Evolutionary conservation across 2,329 filamentous ascomycete genomes (phyloP), one percentile per base, ranked within the genome.

Genomic region (Exserohilum rostratum): DNA sequence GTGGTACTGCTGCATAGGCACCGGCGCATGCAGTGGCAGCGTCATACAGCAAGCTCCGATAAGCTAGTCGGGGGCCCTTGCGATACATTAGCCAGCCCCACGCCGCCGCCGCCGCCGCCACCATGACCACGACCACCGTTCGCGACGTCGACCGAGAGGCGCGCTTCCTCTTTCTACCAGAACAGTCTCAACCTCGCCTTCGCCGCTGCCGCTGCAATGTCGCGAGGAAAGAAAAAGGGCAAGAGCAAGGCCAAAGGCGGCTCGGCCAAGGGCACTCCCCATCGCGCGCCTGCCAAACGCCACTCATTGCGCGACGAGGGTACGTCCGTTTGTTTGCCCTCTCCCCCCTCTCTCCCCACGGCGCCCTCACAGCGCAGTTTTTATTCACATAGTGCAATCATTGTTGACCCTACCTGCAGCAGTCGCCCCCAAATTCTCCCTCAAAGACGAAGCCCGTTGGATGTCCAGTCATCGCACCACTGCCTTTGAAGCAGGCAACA

Each of bases 401-500:
- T n/a, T n/a, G n/a, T 62, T 70, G 60, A 70, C 64, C 13, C 43
- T 52, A 27, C 20, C 34, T 35, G 49, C 55, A 61, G 63, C 56
- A 55, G 57, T 42, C 27, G 55, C 58, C 40, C 53, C 60, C 45
- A 60, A 50, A 11, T 77, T 78, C 50, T 82, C 81, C 1, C 77
- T 88, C 70, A 77, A 79, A 58, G 82, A 87, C 60, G 85, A 86
- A 71, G 85, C 84, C 31, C 79, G 78, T 18, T 85, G 84, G 63
- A 85, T 83, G 11, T 82, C 82, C 66, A 77, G 74, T 15, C 80
- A 83, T 61, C 74, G 76, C 35, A 76, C 75, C 27, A 69, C 76
- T 40, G 71, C 71, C 40, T 82, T 80, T 71, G 77, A 79, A 50
- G 70, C 78, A 3, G 78, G 79, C 56, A 72, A 76, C 45, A 80